Evolutionary conservation across 139 green algal genomes (phyloP).

Genomic region (Pseudopediastrum boryanum): DNA sequence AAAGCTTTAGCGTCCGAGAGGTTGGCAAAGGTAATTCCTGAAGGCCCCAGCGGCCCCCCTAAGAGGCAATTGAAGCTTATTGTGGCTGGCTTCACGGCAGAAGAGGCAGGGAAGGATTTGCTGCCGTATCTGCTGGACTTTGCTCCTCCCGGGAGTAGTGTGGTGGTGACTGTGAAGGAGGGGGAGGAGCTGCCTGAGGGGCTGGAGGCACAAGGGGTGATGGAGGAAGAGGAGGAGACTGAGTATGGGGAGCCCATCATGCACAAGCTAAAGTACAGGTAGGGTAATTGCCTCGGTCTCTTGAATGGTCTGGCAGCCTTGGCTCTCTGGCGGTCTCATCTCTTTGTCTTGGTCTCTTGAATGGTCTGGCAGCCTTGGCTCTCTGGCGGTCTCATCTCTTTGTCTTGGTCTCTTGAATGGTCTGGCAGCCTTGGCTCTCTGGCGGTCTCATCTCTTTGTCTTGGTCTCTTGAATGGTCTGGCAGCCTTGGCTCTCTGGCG

Average conservation of each 20-base stretch:
- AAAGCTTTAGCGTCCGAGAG: neutral
- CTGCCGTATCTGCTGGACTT: slow-evolving; percentile 22
- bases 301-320: too few relatives aligned
- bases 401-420: too few relatives aligned
- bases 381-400: too few relatives aligned
- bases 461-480: too few relatives aligned
- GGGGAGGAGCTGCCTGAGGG: slow-evolving; percentile 2
- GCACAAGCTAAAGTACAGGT: slow-evolving; percentile 14
- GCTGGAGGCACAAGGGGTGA: neutral
- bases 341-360: too few relatives aligned
- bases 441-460: too few relatives aligned
- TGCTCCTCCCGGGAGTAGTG: slow-evolving; percentile 15
- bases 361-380: too few relatives aligned
- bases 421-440: too few relatives aligned
- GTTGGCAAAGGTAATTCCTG: neutral
- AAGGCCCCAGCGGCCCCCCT: neutral
- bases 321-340: too few relatives aligned
- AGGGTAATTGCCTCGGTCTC: too few relatives aligned
- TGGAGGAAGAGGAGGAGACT: slow-evolving; percentile 19
- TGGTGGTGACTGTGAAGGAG: neutral
- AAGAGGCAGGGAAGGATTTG: slow-evolving; percentile 1
- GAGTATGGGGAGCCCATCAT: neutral
- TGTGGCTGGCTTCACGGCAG: neutral
- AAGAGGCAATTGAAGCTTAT: neutral
- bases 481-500: too few relatives aligned